phyloP scores from a whole-genome alignment of 345 rosid genomes.

The Arabis hirsuta region DNA sequence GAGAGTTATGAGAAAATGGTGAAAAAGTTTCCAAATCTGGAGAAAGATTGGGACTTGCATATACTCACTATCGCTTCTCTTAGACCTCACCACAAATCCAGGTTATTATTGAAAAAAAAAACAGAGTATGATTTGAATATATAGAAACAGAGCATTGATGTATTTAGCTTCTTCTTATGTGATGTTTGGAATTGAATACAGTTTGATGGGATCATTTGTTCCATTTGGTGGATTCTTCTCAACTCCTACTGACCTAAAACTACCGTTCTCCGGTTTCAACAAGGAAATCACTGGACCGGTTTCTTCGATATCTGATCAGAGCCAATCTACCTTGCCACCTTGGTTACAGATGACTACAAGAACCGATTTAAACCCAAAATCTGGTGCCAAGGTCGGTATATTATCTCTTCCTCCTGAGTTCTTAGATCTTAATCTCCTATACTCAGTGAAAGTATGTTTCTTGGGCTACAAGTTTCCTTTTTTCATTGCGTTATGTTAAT shows the following conservation, averaged over 20 bases:
- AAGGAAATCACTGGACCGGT: conserved; percentile 30
- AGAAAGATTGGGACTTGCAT: conserved; percentile 86
- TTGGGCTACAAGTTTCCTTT: conserved; percentile 27
- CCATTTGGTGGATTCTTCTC: conserved; percentile 92
- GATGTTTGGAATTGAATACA: conserved; percentile 40
- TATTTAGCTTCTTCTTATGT: neutral
- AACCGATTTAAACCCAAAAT: conserved; percentile 44
- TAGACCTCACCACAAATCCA: conserved; percentile 65
- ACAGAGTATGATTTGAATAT: no score
- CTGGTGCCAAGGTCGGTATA: conserved; percentile 54
- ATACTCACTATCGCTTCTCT: conserved; percentile 69
- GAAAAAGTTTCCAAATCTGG: conserved; percentile 58
- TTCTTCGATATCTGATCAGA: conserved; percentile 64
- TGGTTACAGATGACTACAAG: conserved; percentile 74
- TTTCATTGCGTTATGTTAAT: conserved; percentile 24
- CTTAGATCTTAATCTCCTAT: neutral
- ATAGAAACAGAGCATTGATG: no score
- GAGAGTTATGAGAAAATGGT: conserved; percentile 64
- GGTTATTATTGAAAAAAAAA: conserved; percentile 44
- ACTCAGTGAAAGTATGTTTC: conserved; percentile 16
- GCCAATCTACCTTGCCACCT: conserved; percentile 62
- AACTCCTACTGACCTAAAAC: conserved; percentile 58
- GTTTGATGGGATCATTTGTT: conserved; percentile 95
- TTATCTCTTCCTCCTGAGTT: neutral
- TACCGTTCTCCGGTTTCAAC: conserved; percentile 46